These are phyloP conservation scores for Fraxinus sp. DNA, from an alignment of 305 asterid genomes.

Conservation along the genomic window DNA sequence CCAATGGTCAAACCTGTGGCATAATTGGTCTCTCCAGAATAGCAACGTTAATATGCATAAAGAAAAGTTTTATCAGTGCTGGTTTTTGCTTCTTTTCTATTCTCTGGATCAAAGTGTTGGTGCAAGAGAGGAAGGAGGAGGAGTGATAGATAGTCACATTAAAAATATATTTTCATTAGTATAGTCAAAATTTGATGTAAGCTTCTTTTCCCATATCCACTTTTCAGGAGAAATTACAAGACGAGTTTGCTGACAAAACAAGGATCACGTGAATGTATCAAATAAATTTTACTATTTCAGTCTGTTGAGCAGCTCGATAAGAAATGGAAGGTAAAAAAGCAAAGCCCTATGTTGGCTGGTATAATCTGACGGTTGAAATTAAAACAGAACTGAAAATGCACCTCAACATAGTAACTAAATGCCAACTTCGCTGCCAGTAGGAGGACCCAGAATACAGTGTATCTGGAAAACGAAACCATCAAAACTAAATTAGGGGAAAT, in stretches of 20 bases:
- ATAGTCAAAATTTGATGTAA: background rate
- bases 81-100: background rate
- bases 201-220: background rate
- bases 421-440: slow-evolving; percentile 87
- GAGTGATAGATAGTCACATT: background rate
- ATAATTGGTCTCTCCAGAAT: background rate
- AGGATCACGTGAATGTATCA: background rate
- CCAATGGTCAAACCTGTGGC: background rate
- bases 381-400: slow-evolving; percentile 29
- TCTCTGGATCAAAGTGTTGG: background rate
- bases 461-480: slow-evolving; percentile 48
- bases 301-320: background rate
- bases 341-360: background rate
- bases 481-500: slow-evolving; percentile 19
- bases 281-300: background rate
- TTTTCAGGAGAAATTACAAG: background rate
- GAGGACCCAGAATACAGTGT: slow-evolving; percentile 88
- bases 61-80: background rate
- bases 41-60: background rate
- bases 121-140: background rate
- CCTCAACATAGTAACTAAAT: slow-evolving; percentile 88
- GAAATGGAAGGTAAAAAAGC: background rate
- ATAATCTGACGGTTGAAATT: slow-evolving; percentile 1
- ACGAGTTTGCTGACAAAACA: background rate
- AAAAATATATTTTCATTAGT: background rate